Evolutionary conservation across 352 stramenopile species (phyloP).

Genomic region (Phytophthora aleatoria): DNA sequence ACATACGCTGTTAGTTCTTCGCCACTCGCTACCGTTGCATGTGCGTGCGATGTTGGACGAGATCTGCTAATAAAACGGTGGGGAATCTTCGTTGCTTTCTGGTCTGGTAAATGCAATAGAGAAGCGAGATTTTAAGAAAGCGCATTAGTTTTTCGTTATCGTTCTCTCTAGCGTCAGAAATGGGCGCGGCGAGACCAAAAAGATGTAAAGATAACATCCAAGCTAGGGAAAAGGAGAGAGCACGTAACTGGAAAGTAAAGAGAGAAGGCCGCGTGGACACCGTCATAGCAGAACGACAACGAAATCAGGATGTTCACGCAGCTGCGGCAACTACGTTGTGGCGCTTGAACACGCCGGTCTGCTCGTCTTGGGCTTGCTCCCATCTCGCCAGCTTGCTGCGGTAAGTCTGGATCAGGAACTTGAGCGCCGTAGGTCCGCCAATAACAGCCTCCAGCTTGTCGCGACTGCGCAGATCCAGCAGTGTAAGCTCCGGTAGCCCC

Average conservation of each 20-base stretch:
- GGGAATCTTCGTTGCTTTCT: not conserved
- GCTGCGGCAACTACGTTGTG: conserved; percentile 53
- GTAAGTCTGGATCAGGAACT: conserved; percentile 82
- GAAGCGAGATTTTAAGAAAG: conserved; percentile 2
- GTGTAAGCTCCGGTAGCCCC: conserved; percentile 59
- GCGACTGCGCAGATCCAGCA: conserved; percentile 80
- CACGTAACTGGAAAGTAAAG: conserved; percentile 5
- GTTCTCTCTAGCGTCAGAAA: conserved; percentile 10
- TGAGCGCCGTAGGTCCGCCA: conserved; percentile 69
- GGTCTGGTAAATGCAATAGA: conserved; percentile 18
- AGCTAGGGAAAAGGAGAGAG: conserved; percentile 8
- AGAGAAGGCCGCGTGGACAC: conserved; percentile 13
- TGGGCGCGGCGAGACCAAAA: not conserved
- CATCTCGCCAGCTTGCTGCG: conserved; percentile 67
- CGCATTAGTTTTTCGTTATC: conserved; percentile 27
- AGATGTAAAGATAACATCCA: conserved; percentile 17
- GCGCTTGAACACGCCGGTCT: conserved; percentile 80
- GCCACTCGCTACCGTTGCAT: conserved; percentile 49
- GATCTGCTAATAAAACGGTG: conserved; percentile 28
- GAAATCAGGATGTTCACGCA: conserved; percentile 38
- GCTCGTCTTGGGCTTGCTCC: conserved; percentile 67
- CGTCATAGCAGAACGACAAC: conserved; percentile 18
- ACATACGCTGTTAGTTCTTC: conserved; percentile 62
- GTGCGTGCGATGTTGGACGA: conserved; percentile 45
- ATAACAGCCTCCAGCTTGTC: conserved; percentile 83